phyloP scores from a whole-genome alignment of 2,329 filamentous ascomycete species.

The Hymenotorrendiella dingleyae region DNA sequence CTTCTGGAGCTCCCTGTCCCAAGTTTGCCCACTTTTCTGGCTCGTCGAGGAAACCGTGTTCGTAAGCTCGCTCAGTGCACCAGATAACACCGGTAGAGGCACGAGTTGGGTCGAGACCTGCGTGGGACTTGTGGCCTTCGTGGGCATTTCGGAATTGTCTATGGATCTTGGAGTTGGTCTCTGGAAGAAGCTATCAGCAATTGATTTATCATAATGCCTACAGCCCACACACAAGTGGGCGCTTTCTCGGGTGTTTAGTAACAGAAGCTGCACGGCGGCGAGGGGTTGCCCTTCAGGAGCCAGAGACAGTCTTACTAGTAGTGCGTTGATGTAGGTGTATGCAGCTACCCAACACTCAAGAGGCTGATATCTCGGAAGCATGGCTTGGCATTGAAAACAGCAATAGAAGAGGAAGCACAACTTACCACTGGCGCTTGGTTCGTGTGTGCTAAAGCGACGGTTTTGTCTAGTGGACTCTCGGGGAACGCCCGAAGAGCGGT shows the following conservation, averaged over 20 bases:
- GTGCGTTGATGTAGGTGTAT: too few relatives aligned
- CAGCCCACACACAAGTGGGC: background rate
- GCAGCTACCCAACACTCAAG: too few relatives aligned
- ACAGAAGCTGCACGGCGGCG: too few relatives aligned
- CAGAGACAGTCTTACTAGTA: too few relatives aligned
- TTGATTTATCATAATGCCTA: too few relatives aligned
- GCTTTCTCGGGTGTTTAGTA: too few relatives aligned
- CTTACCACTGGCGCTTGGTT: conserved; percentile 52
- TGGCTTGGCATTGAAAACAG: background rate
- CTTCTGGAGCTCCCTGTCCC: conserved; percentile 89
- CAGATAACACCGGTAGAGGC: conserved; percentile 92
- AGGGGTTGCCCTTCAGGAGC: too few relatives aligned
- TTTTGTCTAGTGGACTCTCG: conserved; percentile 36
- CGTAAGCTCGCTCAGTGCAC: conserved; percentile 80
- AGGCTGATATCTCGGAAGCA: too few relatives aligned
- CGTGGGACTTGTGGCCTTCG: conserved; percentile 85
- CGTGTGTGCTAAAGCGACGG: conserved; percentile 53
- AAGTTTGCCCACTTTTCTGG: conserved; percentile 86
- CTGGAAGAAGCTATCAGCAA: conserved; percentile 38
- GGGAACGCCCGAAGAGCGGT: conserved; percentile 58
- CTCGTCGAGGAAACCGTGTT: conserved; percentile 81
- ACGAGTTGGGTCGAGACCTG: conserved; percentile 80
- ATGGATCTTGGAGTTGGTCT: conserved; percentile 78
- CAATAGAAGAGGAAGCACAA: conserved; percentile 9
- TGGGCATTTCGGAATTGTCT: conserved; percentile 84